Conservation (phyloP, 805 yeast genomes). For the Blastobotrys chiropterorum region DNA sequence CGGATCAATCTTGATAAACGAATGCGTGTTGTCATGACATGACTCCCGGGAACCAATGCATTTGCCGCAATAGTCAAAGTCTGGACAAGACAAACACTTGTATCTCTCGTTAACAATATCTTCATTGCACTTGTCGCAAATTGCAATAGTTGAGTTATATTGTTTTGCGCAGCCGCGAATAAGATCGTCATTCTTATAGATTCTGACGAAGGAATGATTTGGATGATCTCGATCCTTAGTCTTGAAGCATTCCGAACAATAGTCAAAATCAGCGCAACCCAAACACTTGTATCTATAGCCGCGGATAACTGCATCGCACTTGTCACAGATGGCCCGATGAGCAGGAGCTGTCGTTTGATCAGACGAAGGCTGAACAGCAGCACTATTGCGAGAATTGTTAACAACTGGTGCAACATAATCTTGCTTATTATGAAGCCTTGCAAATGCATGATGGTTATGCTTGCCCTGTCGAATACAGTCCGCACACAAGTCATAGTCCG, state of each 20-base stretch:
- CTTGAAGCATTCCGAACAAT: constrained; percentile 36
- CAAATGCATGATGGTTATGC: constrained; percentile 11
- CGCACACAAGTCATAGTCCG: constrained; percentile 34
- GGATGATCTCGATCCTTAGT: constrained; percentile 17
- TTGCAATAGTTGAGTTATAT: constrained; percentile 12
- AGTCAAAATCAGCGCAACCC: constrained; percentile 44
- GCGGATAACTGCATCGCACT: constrained; percentile 21
- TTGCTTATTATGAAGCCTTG: background rate
- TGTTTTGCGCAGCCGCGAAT: background rate
- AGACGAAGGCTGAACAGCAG: no score
- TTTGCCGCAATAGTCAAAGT: constrained; percentile 43
- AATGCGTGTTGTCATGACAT: constrained; percentile 20
- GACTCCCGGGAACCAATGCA: constrained; percentile 26
- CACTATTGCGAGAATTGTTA: no score
- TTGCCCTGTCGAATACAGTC: constrained; percentile 25
- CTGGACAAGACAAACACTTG: constrained; percentile 43
- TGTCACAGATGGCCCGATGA: constrained; percentile 23
- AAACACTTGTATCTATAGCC: constrained; percentile 46
- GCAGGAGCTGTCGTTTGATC: background rate
- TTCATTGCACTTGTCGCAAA: constrained; percentile 23
- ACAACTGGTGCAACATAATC: background rate
- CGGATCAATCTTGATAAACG: constrained; percentile 17
- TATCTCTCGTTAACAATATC: constrained; percentile 38
- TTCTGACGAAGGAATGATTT: constrained; percentile 18
- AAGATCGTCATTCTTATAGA: constrained; percentile 9